Base-by-base conservation (phyloP, 2,329 filamentous ascomycete genomes). In the Mollisiaceae sp. region DNA sequence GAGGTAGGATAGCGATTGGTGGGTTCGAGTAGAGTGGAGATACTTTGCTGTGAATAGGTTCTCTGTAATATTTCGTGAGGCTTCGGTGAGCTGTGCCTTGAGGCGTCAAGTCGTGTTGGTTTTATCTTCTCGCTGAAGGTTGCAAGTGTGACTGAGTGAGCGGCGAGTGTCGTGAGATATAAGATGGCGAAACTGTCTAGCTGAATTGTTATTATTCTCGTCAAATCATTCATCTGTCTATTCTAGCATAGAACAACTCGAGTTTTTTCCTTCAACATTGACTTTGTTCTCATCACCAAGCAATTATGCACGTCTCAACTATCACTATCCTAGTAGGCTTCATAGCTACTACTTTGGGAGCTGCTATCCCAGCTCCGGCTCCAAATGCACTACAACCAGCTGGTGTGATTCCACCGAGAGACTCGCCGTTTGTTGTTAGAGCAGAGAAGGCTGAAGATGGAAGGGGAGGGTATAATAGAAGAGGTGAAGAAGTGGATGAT, bases 241-340 rank as follows among this genome's bases (percentile, higher is more conserved):
- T 43, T 43, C 12, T 8, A 18, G n/a, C 15, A 6, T 43, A 6
- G 15, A n/a, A 1, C 18, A 18, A 15, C n/a, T 24, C 20, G 20
- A 50, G 8, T 9, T 18, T 3, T 8, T n/a, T 18, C 32, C 9
- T 22, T 2, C 2, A 15, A 50, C n/a, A 55, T 22, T 11, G 22
- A 20, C 15, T 35, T 43, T 27, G 36, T 2, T 18, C 15, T 32
- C 36, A 15, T 15, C 1, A 20, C 32, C 27, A 22, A 8, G 14
- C 43, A 41, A 32, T n/a, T 35, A 54, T 64, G 62, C 56, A 38
- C 14, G 15, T 60, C 62, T 22, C 45, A 8, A 35, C 6, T 24
- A 4, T 47, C 62, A 45, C 56, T 14, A 0, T 64, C 45, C 56
- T 64, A 32, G 38, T 47, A 0, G 27, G 45, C 15, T 35, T 64